Base-by-base conservation (phyloP, 2,329 filamentous ascomycete species). In the Fusarium pseudonygamai region DNA sequence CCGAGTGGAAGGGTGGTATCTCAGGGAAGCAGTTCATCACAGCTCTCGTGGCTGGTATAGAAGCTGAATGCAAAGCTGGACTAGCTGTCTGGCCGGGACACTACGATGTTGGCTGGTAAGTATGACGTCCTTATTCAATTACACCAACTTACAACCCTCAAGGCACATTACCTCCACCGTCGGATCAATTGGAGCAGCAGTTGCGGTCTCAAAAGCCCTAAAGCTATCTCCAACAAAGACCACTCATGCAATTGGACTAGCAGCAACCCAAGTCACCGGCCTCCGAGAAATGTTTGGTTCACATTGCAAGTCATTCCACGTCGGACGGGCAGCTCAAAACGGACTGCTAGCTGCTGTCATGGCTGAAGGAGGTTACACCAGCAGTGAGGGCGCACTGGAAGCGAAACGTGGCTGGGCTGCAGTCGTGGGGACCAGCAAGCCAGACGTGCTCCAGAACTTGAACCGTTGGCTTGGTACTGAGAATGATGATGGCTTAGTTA, bases 241-340 rank as follows among this genome's bases (percentile, higher is more conserved):
- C 1, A 28, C 9, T 2, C 46, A 64, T 34, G 62, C 58, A 34
- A 63, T 63, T 7, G 58, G 57, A 6, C 26, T 64, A 4, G 61
- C 57, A 26, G 57, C 39, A 1, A 46, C 61, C 1, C 61, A 64
- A 18, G 61, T 64, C 14, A 45, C 39, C 0, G 61, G 57, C 14
- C 57, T 64, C 5, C 45, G 61, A 45, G 57, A 62, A n/a, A 64
- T 64, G 57, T 64, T 62, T 6, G 61, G 57, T 6, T 52, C 61
- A 4, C 46, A 62, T 18, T 64, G 61, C 18, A 64, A 64, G 9
- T 45, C 46, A 20, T 62, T 64, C 6, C 61, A 64, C 10, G 39
- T 40, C 7, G 61, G 61, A 1, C 39, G 57, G 2, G 32, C 56
- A 16, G 61, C 57, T 15, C 61, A 64, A 16, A 62, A 7, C 7